Evolutionary conservation across 1,284 basidiomycete genomes (phyloP).

Genomic region (Trichosporon sp.): DNA sequence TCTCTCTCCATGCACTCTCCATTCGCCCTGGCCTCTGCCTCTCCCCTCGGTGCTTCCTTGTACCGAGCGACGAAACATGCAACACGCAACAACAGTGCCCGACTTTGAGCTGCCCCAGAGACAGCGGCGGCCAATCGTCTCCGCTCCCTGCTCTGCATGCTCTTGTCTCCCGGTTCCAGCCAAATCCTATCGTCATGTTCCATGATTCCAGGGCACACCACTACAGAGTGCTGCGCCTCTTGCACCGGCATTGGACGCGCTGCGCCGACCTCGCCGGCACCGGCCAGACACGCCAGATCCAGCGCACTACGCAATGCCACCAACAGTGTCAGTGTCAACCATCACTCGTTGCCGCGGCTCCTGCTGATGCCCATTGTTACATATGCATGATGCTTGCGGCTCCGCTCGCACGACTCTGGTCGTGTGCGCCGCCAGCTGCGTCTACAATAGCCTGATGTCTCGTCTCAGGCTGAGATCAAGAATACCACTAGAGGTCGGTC

Average conservation of each 20-base stretch:
- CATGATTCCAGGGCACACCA: neutral
- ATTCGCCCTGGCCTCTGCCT: neutral
- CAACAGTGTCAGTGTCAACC: neutral
- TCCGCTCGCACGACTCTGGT: too few relatives aligned
- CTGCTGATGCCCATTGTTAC: neutral
- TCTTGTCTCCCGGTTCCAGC: neutral
- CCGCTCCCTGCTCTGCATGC: neutral
- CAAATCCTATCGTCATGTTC: conserved; percentile 3
- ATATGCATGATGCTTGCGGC: neutral
- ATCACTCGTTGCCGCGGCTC: neutral
- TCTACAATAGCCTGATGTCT: conserved; percentile 9
- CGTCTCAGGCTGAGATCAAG: neutral
- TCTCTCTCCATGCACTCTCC: neutral
- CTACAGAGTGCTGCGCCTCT: too few relatives aligned
- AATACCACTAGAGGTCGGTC: neutral
- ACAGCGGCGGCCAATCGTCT: conserved; percentile 4
- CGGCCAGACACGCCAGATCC: neutral
- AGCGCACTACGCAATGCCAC: neutral
- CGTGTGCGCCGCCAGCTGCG: neutral
- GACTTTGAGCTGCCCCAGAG: neutral
- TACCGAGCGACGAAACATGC: neutral
- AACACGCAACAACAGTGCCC: neutral
- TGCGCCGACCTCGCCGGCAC: too few relatives aligned
- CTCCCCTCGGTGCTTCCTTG: neutral
- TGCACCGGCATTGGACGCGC: too few relatives aligned